Base-by-base conservation (phyloP, 1,284 basidiomycete species). In the Cryptococcus sp. region DNA sequence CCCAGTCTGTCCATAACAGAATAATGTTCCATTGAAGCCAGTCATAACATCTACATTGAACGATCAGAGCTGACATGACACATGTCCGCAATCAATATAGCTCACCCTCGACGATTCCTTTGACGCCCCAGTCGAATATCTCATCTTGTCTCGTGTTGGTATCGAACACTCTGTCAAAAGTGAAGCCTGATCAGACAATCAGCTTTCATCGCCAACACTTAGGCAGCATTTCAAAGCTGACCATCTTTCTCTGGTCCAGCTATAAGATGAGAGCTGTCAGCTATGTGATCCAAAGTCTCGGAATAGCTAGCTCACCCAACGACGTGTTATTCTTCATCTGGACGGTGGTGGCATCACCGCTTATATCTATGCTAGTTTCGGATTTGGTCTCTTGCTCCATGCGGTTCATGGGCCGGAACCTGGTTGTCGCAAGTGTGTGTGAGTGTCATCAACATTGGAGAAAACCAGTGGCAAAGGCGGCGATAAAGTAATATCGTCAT, bases 1-100 rank as follows among this genome's bases (percentile, higher is more conserved):
- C 72, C 96, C 96, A 22, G 97, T 99, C 80, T 99, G 96, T 59
- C 96, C 96, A 78, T 99, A 99, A 48, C 96, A 96, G 78, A 99
- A 99, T 40, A 97, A 87, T 0, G 94, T 97, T 17, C 95, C 95
- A 72, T 99, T 99, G 83, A 99, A 99, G 16, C 96, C 96, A 79
- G 94, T 90, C 76, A 99, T 86, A 54, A 99, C 96, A 85, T 99
- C 95, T 95, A 53, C 11, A n/a, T 13, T 38, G n/a, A 44, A 64
- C 48, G 66, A 54, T 20, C 42, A 22, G 11, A 40, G 35, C 23
- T 19, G n/a, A 10, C 2, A 22, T 42, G 31, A 17, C 25, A 3
- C 1, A 22, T 6, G 19, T 19, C 17, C 4, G 15, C 41, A 7
- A 1, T 10, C 40, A 8, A 16, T 5, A 17, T 38, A 15, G 57